Conservation (phyloP, 2,329 filamentous ascomycete species). For the Trichoderma semiorbis region DNA sequence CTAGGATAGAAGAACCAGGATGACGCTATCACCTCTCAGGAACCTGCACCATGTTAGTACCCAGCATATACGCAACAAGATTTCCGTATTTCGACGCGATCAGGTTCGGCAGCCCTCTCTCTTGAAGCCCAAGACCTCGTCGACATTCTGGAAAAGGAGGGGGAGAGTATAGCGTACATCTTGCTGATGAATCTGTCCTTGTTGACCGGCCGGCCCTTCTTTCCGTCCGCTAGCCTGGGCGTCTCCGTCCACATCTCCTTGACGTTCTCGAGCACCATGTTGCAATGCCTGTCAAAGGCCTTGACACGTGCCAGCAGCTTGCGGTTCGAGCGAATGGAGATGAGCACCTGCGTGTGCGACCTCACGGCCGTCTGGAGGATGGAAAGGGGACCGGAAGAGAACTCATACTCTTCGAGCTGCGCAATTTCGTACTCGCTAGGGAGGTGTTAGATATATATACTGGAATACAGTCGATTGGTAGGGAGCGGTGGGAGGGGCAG, state of each 20-base stretch:
- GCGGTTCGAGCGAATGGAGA: conserved; percentile 96
- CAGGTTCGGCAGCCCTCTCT: not conserved
- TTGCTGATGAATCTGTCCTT: conserved; percentile 99
- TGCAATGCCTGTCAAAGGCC: conserved; percentile 97
- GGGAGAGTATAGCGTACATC: conserved; percentile 59
- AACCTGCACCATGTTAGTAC: conserved; percentile 56
- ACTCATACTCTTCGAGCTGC: conserved; percentile 60
- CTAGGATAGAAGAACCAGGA: conserved; percentile 78
- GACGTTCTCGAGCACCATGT: conserved; percentile 96
- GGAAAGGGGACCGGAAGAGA: conserved; percentile 60
- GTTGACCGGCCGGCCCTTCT: conserved; percentile 87
- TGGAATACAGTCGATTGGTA: conserved; percentile 1
- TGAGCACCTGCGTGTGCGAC: conserved; percentile 91
- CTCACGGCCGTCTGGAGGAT: conserved; percentile 96
- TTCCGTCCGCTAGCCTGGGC: conserved; percentile 74
- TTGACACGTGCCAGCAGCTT: conserved; percentile 97
- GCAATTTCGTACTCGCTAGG: conserved; percentile 84
- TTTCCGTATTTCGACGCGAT: not conserved
- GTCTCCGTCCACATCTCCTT: conserved; percentile 99
- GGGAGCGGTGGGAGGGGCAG: conserved; percentile 15
- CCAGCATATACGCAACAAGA: not conserved
- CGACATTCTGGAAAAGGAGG: not conserved
- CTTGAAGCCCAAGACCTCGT: not conserved
- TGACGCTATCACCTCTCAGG: conserved; percentile 81
- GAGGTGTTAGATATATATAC: not conserved